Evolutionary conservation across 1,139 yeast genomes (phyloP).

Genomic region (Pichia sp.): DNA sequence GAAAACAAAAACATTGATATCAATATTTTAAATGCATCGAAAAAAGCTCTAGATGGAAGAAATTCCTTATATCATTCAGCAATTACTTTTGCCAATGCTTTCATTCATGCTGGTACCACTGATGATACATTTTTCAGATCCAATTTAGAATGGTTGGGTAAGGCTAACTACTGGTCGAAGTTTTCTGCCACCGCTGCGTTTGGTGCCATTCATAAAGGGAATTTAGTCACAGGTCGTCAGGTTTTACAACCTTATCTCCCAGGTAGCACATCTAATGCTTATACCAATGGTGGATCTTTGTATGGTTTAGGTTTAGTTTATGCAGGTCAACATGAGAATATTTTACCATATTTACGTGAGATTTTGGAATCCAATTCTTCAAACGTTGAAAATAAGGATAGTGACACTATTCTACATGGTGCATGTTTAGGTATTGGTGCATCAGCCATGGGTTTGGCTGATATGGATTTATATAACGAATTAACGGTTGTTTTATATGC

Average conservation of each 20-base stretch:
- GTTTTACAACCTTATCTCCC: slow-evolving; percentile 90
- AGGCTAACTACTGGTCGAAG: slow-evolving; percentile 97
- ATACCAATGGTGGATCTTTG: slow-evolving; percentile 92
- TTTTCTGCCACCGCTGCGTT: slow-evolving; percentile 97
- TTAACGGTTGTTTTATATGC: slow-evolving; percentile 78
- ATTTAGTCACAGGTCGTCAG: slow-evolving; percentile 81
- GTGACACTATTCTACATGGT: slow-evolving; percentile 89
- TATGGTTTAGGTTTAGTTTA: slow-evolving; percentile 90
- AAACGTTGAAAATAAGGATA: slow-evolving; percentile 42
- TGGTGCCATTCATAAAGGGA: slow-evolving; percentile 96
- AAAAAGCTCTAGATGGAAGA: slow-evolving; percentile 79
- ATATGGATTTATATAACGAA: slow-evolving; percentile 68
- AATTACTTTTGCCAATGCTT: slow-evolving; percentile 89
- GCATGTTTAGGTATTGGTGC: slow-evolving; percentile 95
- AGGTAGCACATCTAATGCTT: slow-evolving; percentile 67
- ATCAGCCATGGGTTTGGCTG: slow-evolving; percentile 91
- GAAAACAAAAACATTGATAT: slow-evolving; percentile 85
- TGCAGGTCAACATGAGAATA: slow-evolving; percentile 94
- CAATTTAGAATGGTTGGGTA: slow-evolving; percentile 92
- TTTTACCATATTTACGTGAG: slow-evolving; percentile 68
- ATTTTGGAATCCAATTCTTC: slow-evolving; percentile 54
- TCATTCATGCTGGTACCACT: slow-evolving; percentile 94
- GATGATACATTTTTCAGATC: slow-evolving; percentile 88
- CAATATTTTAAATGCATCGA: slow-evolving; percentile 73
- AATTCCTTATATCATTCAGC: slow-evolving; percentile 94